Base-by-base conservation (phyloP, 2,329 filamentous ascomycete species). In the Fusarium sp. region DNA sequence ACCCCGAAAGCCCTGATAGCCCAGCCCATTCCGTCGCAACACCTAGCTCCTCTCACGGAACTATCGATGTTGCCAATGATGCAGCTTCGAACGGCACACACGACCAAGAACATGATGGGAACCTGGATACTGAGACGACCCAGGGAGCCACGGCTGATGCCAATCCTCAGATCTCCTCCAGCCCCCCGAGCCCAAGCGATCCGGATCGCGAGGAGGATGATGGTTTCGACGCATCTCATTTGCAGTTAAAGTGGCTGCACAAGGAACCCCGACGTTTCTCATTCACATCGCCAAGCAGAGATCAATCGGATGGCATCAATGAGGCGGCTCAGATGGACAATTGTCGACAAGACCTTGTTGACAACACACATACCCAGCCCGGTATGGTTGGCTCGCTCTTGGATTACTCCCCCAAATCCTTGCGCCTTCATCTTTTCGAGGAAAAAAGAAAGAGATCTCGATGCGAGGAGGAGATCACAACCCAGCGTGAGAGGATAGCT, bases 301-400 rank as follows among this genome's bases (percentile, higher is more conserved):
- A 37, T 37, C 1, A n/a, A 12, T n/a, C 18, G 18, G 34, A 3
- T 37, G 1, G 9, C 5, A 10, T 2, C 18, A n/a, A 11, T n/a
- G 18, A 37, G 34, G 3, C 5, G 34, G 6, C 34, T 37, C 9
- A 7, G 10, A 34, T 34, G 9, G 32, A 34, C 4, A 34, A 18
- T 34, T 34, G 16, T 34, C 32, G 16, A 18, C 32, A 34, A 1
- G 34, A n/a, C 18, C 34, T 12, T 11, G 18, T 2, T 37, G 10
- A 37, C 3, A 12, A 7, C 18, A 37, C 18, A 7, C 18, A 4
- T n/a, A n/a, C 34, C 34, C 34, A n/a, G 34, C 34, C 1, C 18
- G 10, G 1, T 1, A 37, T 37, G 3, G 5, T n/a, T 12, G 18
- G 34, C 34, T n/a, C 34, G 4, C 4, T 4, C 18, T n/a, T 4